Evolutionary conservation across 2,329 filamentous ascomycete species (phyloP).

Genomic region (Cytospora schulzeri): DNA sequence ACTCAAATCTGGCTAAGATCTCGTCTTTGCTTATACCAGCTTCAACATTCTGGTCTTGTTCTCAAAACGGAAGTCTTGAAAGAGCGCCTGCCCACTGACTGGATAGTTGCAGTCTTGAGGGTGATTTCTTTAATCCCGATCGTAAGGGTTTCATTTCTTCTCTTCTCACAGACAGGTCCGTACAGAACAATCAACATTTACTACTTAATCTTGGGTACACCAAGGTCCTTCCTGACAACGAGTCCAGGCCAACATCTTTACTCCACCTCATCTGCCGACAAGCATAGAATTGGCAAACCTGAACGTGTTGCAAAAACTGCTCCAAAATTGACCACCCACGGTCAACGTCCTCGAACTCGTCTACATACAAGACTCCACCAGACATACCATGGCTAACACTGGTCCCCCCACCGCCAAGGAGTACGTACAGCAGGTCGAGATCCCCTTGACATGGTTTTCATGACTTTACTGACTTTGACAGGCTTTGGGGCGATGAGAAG

Average conservation of each 20-base stretch:
- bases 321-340: not conserved
- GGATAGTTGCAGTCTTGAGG: not conserved
- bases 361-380: not conserved
- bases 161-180: not conserved
- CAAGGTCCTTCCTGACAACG: no score
- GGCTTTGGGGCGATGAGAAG: not conserved
- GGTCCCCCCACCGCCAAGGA: not conserved
- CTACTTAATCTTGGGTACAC: not conserved
- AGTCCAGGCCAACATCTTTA: no score
- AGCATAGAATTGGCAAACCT: no score
- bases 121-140: not conserved
- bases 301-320: not conserved
- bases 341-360: not conserved
- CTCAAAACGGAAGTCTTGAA: no score
- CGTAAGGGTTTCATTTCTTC: not conserved
- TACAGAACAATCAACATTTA: not conserved
- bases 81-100: no score
- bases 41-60: no score
- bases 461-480: not conserved
- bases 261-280: no score
- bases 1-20: no score
- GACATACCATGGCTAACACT: not conserved
- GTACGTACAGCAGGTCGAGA: not conserved
- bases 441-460: fast-evolving
- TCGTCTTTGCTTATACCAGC: no score